These are phyloP conservation scores for Cyclanthera cordifolia DNA, from an alignment of 306 rosid genomes.

Conservation along the genomic window DNA sequence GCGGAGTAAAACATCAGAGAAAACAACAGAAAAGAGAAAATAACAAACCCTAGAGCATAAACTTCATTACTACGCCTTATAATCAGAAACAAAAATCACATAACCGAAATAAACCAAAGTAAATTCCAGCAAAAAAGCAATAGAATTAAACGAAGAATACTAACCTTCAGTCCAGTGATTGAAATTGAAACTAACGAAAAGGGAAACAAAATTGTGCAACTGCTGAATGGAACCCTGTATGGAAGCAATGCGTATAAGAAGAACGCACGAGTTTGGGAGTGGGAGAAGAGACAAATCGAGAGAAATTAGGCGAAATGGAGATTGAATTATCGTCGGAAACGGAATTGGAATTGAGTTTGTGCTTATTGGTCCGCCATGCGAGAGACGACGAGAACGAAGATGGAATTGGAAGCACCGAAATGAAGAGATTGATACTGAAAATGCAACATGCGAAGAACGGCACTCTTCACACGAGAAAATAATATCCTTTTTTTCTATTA, in stretches of 20 bases:
- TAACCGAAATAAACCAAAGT: not conserved
- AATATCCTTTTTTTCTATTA: constrained; percentile 4
- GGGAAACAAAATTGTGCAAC: not conserved
- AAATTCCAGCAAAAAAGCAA: constrained; percentile 4
- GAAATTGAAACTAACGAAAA: not conserved
- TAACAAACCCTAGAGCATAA: constrained; percentile 3
- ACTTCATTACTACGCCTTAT: not conserved
- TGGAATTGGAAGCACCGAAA: constrained; percentile 3
- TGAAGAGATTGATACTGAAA: constrained; percentile 8
- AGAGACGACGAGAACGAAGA: constrained; percentile 8
- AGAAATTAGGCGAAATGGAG: constrained; percentile 9
- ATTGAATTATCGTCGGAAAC: not conserved
- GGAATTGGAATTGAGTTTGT: constrained; percentile 5
- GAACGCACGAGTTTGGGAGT: not conserved
- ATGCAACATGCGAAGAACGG: constrained; percentile 15
- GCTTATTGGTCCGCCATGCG: constrained; percentile 9
- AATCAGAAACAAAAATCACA: not conserved
- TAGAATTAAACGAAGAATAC: not conserved
- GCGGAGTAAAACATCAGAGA: not conserved
- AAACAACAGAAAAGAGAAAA: not conserved
- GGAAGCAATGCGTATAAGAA: constrained; percentile 1
- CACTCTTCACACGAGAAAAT: constrained; percentile 13
- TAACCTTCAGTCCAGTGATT: not conserved
- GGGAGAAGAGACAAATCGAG: not conserved
- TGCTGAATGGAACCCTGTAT: not conserved